These are phyloP conservation scores for Porpolomopsis calyptriformis DNA, from an alignment of 768 basidiomycete species.

Conservation along the genomic window DNA sequence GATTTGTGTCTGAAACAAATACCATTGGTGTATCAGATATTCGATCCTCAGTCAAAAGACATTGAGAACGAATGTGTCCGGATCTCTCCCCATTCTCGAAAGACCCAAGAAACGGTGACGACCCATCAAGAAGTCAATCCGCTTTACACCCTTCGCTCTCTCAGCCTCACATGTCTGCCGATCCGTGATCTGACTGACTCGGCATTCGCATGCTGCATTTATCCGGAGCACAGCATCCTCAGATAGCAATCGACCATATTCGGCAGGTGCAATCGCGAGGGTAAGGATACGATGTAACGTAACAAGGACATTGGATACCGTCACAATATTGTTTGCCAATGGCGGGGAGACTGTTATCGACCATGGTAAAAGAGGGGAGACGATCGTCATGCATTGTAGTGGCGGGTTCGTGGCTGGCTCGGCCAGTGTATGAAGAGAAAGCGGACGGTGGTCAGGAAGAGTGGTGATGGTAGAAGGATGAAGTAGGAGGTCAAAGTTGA, in stretches of 20 bases:
- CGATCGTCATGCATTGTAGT: constrained; percentile 16
- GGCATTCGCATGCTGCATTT: constrained; percentile 23
- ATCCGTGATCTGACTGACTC: constrained; percentile 21
- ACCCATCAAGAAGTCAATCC: constrained; percentile 37
- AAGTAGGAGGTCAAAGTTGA: constrained; percentile 29
- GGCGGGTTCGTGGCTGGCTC: constrained; percentile 17
- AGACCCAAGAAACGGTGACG: constrained; percentile 28
- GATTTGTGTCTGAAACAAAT: no score
- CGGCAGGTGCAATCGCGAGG: constrained; percentile 21
- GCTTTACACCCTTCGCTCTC: constrained; percentile 28
- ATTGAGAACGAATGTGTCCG: constrained; percentile 19
- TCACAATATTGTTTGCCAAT: constrained; percentile 14
- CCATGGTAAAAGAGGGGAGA: constrained; percentile 13
- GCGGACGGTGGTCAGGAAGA: constrained; percentile 6
- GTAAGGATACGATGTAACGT: constrained; percentile 30
- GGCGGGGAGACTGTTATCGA: constrained; percentile 13
- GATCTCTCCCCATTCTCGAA: constrained; percentile 21
- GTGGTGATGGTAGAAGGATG: constrained; percentile 21
- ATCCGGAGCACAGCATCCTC: constrained; percentile 18
- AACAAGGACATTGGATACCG: constrained; percentile 32
- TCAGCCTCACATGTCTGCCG: constrained; percentile 21
- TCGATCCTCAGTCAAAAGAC: constrained; percentile 12
- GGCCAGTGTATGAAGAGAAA: constrained; percentile 13
- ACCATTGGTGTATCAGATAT: background rate
- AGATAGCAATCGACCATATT: constrained; percentile 22